Evolutionary conservation across 352 stramenopile species (phyloP), one percentile per base, ranked within the genome.

Genomic region (Phytophthora cryptogea): DNA sequence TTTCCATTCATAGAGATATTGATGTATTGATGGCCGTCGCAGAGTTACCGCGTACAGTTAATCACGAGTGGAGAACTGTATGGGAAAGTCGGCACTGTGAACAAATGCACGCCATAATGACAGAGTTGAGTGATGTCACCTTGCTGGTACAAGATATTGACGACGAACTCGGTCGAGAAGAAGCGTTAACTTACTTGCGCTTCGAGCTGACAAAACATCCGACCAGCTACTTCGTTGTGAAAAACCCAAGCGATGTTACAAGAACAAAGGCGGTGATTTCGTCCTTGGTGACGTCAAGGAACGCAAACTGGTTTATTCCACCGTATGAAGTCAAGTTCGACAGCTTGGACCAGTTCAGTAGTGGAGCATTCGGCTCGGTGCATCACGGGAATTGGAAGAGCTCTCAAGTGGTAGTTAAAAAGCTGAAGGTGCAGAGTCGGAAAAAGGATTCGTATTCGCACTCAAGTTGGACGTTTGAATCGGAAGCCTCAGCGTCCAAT

Each of bases 321-420:
- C 36, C 41, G 6, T 62, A 62, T 14, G 56, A 70, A 51, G 62
- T 70, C 14, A 32, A 66, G 7, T 66, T 70, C 31, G 51, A 70
- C 36, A 39, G 41, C 8, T 46, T 41, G 9, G 27, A 59, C 40
- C 36, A 61, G 16, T 66, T 70, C 23, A 59, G 30, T 32, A n/a
- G 43, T 4, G 62, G 62, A 0, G 43, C 54, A 3, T 70, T 66
- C 14, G 56, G 63, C 0, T 37, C 32, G 1, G 32, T 37, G 3
- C n/a, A n/a, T n/a, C n/a, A n/a, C n/a, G n/a, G n/a, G n/a, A n/a
- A n/a, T n/a, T n/a, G n/a, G n/a, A n/a, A n/a, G n/a, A n/a, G n/a
- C n/a, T n/a, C n/a, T n/a, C n/a, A n/a, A n/a, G n/a, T n/a, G n/a
- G n/a, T n/a, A n/a, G n/a, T n/a, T n/a, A n/a, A n/a, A n/a, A n/a